Evolutionary conservation across 1,139 yeast species (phyloP).

Genomic region (Candida albicans): DNA sequence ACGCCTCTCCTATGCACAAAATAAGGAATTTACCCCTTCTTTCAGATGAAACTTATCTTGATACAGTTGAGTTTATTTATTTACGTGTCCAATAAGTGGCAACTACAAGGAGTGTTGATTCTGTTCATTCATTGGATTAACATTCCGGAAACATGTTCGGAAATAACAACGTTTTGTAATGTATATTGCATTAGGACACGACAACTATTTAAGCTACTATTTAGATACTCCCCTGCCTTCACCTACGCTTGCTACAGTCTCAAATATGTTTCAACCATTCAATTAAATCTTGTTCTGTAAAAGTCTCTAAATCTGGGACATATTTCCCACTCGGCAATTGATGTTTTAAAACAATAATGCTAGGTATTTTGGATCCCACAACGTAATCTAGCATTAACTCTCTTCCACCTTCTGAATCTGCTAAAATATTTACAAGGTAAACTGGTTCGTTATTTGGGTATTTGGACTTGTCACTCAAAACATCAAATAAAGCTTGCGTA

Average conservation of each 20-base stretch:
- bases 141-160: too few relatives aligned
- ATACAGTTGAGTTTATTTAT: too few relatives aligned
- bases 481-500: conserved; percentile 62
- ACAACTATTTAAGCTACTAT: too few relatives aligned
- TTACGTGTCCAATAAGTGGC: too few relatives aligned
- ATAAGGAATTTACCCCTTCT: too few relatives aligned
- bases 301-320: conserved; percentile 42
- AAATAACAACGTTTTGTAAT: too few relatives aligned
- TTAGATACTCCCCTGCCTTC: too few relatives aligned
- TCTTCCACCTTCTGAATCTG: conserved; percentile 63
- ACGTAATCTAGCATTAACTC: conserved; percentile 61
- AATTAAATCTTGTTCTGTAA: conserved; percentile 53
- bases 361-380: conserved; percentile 56
- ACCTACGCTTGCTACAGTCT: neutral
- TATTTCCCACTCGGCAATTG: conserved; percentile 61
- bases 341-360: conserved; percentile 64
- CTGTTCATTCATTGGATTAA: too few relatives aligned
- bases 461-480: conserved; percentile 51
- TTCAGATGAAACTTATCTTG: too few relatives aligned
- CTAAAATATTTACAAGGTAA: conserved; percentile 68
- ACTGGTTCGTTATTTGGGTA: conserved; percentile 43
- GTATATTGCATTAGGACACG: neutral
- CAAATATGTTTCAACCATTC: conserved; percentile 47
- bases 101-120: too few relatives aligned
- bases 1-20: too few relatives aligned